Base-by-base conservation (phyloP, 768 basidiomycete genomes). In the Mycena maculata region DNA sequence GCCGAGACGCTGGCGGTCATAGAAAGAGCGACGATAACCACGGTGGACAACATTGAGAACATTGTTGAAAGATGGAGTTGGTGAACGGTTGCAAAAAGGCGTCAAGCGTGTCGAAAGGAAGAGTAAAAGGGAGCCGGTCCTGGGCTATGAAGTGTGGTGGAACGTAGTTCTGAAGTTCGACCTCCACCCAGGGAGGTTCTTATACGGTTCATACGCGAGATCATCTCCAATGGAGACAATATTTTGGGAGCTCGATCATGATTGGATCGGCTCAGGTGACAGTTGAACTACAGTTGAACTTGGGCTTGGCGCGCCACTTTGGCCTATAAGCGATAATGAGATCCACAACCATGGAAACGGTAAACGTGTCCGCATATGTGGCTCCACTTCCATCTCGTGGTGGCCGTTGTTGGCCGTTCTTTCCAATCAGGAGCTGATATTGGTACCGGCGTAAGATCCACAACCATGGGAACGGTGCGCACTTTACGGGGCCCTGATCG, bases 111-210 rank as follows among this genome's bases (percentile, higher is more conserved):
- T 22, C 23, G 38, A 53, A 33, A 22, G 22, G 12, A 53, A 38
- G 52, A 30, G 36, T 53, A 31, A 53, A 53, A 53, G 52, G 52
- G 52, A 53, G 36, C 52, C 52, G 36, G 52, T 53, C 52, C 52
- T 53, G 52, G 52, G 52, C 52, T 38, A 16, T 30, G 52, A 53
- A 18, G 47, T n/a, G 47, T 38, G 23, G 33, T 31, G 52, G 52
- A 38, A 53, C 33, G 22, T 38, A 53, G 52, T 53, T 53, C 52
- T 53, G 52, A 53, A 33, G 52, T 23, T 53, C 15, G 5, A 11
- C 28, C 15, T 33, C 2, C 52, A 23, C 33, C 11, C 36, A 18
- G 5, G 22, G 12, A 27, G 39, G 27, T 56, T 56, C 27, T 56
- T 56, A 56, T 56, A 42, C 10, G 8, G 16, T 36, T 36, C 13